These are phyloP conservation scores for Botrytis byssoidea DNA, from an alignment of 2,329 filamentous ascomycete genomes.

Conservation along the genomic window DNA sequence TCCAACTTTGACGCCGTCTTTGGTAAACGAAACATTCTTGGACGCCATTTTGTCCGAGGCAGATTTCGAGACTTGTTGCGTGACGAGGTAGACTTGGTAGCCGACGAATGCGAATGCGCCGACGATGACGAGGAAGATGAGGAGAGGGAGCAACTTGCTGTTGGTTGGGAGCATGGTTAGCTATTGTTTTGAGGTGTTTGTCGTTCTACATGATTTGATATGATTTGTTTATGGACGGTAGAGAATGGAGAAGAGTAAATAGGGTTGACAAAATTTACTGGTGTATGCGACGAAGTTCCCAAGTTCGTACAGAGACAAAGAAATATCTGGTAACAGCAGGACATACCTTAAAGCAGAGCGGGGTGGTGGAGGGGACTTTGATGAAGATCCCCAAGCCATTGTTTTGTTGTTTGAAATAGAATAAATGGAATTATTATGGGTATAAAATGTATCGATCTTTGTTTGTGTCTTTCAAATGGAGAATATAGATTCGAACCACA, in stretches of 20 bases:
- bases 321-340: not conserved
- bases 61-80: conserved; percentile 62
- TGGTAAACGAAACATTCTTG: conserved; percentile 73
- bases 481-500: not conserved
- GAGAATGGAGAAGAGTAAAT: not conserved
- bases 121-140: conserved; percentile 61
- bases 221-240: not conserved
- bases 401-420: not conserved
- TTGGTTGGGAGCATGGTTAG: conserved; percentile 24
- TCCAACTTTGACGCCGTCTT: conserved; percentile 70
- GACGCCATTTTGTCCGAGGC: conserved; percentile 70
- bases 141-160: conserved; percentile 60
- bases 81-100: conserved; percentile 71
- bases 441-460: not conserved
- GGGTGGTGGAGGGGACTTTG: conserved; percentile 36
- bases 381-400: conserved; percentile 40
- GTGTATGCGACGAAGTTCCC: not conserved
- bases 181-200: not conserved
- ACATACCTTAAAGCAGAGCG: conserved; percentile 39
- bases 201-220: not conserved
- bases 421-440: conserved; percentile 7
- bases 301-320: not conserved
- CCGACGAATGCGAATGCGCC: conserved; percentile 60
- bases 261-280: not conserved
- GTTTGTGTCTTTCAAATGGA: not conserved